Evolutionary conservation across 2,329 filamentous ascomycete species (phyloP), one percentile per base, ranked within the genome.

Genomic region (Dactylellina leptospora): DNA sequence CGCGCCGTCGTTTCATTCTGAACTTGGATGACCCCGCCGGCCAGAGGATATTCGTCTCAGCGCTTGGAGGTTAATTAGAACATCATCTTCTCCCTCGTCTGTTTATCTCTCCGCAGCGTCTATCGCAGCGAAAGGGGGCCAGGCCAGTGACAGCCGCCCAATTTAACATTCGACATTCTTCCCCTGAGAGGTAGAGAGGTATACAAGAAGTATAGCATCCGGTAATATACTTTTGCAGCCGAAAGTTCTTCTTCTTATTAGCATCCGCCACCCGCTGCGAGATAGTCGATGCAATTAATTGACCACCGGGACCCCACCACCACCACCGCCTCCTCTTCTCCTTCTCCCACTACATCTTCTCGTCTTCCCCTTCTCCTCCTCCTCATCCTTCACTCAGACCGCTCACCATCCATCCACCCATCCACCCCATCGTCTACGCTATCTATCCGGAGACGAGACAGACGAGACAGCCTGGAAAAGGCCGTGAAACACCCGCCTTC

Each of bases 401-500:
- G n/a, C 23, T 22, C 25, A n/a, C 16, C 28, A 48, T 33, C 40
- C 23, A 10, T n/a, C 40, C 40, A 5, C 23, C 27, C 20, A 38
- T 38, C 30, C 20, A 3, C 20, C 50, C 28, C 13, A 25, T 50
- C 45, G 13, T 28, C 40, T 33, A 20, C 28, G 18, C 36, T 54
- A 58, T 38, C 42, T 23, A 51, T 56, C 42, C 53, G 9, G 44
- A 11, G 30, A 23, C 22, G 44, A 20, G 13, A 47, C 50, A n/a
- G 42, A 28, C 42, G 50, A 47, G 30, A 28, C 23, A 28, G 18
- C 55, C 40, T n/a, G n/a, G n/a, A n/a, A n/a, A n/a, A n/a, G n/a
- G n/a, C 23, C 25, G 33, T 47, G 66, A 59, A 59, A 58, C 53
- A 27, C 58, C 63, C 48, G 13, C 30, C 28, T 64, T 72, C 59